Evolutionary conservation across 345 rosid species (phyloP).

Genomic region (Arabidopsis thaliana): TAIR10.1 NC_003075.7:12620001-12620500

Average conservation of each 20-base stretch:
- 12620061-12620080: slow-evolving; percentile 70
- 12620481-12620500: slow-evolving; percentile 16
- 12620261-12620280: slow-evolving; percentile 58
- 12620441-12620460: slow-evolving; percentile 60
- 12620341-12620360: slow-evolving; percentile 14
- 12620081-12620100: slow-evolving; percentile 86
- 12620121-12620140: slow-evolving; percentile 71
- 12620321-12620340: slow-evolving; percentile 11
- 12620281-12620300: slow-evolving; percentile 73
- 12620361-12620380: slow-evolving; percentile 53
- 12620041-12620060: neutral
- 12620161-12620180: neutral
- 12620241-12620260: slow-evolving; percentile 88
- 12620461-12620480: slow-evolving; percentile 69
- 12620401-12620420: slow-evolving; percentile 94
- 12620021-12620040: slow-evolving; percentile 7
- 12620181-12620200: slow-evolving; percentile 6
- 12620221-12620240: slow-evolving; percentile 88
- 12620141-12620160: slow-evolving; percentile 9
- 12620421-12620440: slow-evolving; percentile 75
- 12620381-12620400: slow-evolving; percentile 81
- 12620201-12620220: slow-evolving; percentile 58
- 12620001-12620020: neutral
- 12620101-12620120: slow-evolving; percentile 73
- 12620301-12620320: neutral